These are phyloP conservation scores for Amaranthus palmeri DNA, from an alignment of 148 eudicot genomes.

Conservation along the genomic window DNA sequence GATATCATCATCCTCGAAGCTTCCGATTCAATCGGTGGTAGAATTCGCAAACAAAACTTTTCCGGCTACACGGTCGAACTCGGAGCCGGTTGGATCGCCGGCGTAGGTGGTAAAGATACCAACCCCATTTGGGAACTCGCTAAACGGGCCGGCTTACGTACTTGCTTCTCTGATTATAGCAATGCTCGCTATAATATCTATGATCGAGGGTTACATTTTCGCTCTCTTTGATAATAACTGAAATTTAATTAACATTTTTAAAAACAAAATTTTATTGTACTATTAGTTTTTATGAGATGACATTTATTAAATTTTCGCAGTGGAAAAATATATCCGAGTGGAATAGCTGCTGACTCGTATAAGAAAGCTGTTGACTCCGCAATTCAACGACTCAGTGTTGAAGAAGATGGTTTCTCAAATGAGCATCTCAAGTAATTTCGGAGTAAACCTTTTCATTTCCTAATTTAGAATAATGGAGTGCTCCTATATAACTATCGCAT, in stretches of 20 bases:
- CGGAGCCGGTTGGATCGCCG: conserved; percentile 95
- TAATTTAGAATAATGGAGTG: neutral
- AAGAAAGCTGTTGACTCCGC: conserved; percentile 83
- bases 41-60: conserved; percentile 55
- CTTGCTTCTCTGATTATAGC: conserved; percentile 78
- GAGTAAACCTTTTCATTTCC: neutral
- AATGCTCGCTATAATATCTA: conserved; percentile 88
- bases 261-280: neutral
- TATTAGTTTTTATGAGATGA: neutral
- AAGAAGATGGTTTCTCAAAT: conserved; percentile 20
- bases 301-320: conserved; percentile 20
- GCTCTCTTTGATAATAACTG: neutral
- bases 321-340: conserved; percentile 84
- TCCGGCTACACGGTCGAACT: conserved; percentile 77
- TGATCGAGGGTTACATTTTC: conserved; percentile 41
- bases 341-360: conserved; percentile 65
- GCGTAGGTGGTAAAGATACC: conserved; percentile 64
- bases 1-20: conserved; percentile 76
- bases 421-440: conserved; percentile 34
- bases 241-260: neutral
- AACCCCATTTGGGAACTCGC: conserved; percentile 92
- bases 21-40: conserved; percentile 66
- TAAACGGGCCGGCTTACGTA: conserved; percentile 44
- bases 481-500: too few relatives aligned
- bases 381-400: conserved; percentile 42